phyloP scores from a whole-genome alignment of 2,329 filamentous ascomycete genomes.

The Ascochyta pisi region DNA sequence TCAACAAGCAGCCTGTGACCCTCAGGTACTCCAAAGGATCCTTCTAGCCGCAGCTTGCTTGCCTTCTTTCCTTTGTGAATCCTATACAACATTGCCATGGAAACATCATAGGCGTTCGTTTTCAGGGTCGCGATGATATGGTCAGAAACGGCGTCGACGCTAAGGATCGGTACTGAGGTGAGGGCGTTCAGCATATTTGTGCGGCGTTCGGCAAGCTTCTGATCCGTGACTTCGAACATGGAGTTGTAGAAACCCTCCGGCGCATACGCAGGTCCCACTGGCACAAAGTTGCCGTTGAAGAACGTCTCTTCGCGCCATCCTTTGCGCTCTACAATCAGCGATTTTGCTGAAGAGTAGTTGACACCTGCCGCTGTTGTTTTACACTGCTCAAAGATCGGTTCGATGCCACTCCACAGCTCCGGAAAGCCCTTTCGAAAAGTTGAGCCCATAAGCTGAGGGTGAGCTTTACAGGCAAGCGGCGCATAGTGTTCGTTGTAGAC shows the following conservation, averaged over 20 bases:
- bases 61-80: constrained; percentile 20
- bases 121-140: constrained; percentile 41
- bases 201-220: constrained; percentile 41
- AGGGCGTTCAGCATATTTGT: constrained; percentile 43
- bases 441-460: constrained; percentile 43
- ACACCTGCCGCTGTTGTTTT: constrained; percentile 32
- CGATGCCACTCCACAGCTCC: constrained; percentile 34
- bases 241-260: constrained; percentile 45
- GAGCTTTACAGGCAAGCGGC: constrained; percentile 34
- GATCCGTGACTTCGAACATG: constrained; percentile 40
- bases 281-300: constrained; percentile 43
- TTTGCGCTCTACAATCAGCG: constrained; percentile 37
- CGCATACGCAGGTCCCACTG: constrained; percentile 35
- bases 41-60: constrained; percentile 29
- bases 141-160: constrained; percentile 27
- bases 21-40: constrained; percentile 37
- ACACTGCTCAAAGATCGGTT: constrained; percentile 34
- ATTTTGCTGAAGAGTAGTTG: constrained; percentile 29
- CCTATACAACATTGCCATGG: constrained; percentile 42
- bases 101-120: constrained; percentile 38
- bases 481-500: constrained; percentile 44
- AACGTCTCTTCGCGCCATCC: constrained; percentile 43
- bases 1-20: constrained; percentile 38
- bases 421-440: constrained; percentile 40
- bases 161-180: constrained; percentile 34